A percentile compares a stretch with the other conserved stretches of the same genome.
phyloP scores from a whole-genome alignment of 2,329 filamentous ascomycete genomes.

The Neonectria sp. region DNA sequence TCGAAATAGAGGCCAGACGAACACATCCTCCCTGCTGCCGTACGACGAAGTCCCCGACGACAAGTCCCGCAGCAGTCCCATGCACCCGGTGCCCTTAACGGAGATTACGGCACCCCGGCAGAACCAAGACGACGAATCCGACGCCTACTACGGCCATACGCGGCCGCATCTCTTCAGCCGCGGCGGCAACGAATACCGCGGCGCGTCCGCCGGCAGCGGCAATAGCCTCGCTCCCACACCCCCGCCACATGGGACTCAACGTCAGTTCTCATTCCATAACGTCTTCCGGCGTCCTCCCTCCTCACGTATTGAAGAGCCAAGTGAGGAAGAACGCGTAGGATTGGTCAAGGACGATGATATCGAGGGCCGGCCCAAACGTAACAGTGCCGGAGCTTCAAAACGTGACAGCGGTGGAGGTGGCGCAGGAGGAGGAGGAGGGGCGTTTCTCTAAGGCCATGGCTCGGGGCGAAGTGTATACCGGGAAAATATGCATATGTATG shows the following conservation, averaged over 20 bases:
- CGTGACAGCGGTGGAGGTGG: not conserved
- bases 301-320: slow-evolving; percentile 60
- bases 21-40: slow-evolving; percentile 50
- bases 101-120: slow-evolving; percentile 69
- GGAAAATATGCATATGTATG: slow-evolving; percentile 41
- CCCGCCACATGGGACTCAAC: slow-evolving; percentile 73
- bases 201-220: slow-evolving; percentile 61
- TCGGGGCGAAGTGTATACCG: slow-evolving; percentile 19
- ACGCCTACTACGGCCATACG: slow-evolving; percentile 56
- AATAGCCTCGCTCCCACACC: slow-evolving; percentile 69
- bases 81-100: slow-evolving; percentile 75
- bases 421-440: slow-evolving; percentile 9
- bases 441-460: slow-evolving; percentile 38
- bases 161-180: slow-evolving; percentile 63
- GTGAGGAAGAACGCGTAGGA: slow-evolving; percentile 87
- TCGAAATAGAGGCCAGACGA: slow-evolving; percentile 52
- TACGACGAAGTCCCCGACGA: slow-evolving; percentile 56
- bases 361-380: not conserved
- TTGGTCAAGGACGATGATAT: slow-evolving; percentile 77
- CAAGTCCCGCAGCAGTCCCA: slow-evolving; percentile 65
- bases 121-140: slow-evolving; percentile 60
- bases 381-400: not conserved
- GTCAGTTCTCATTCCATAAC: slow-evolving; percentile 94
- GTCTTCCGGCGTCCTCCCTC: slow-evolving; percentile 72
- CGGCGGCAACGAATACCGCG: slow-evolving; percentile 64